Conservation (phyloP, 805 yeast genomes). For the Teunomyces barrocoloradensis region DNA sequence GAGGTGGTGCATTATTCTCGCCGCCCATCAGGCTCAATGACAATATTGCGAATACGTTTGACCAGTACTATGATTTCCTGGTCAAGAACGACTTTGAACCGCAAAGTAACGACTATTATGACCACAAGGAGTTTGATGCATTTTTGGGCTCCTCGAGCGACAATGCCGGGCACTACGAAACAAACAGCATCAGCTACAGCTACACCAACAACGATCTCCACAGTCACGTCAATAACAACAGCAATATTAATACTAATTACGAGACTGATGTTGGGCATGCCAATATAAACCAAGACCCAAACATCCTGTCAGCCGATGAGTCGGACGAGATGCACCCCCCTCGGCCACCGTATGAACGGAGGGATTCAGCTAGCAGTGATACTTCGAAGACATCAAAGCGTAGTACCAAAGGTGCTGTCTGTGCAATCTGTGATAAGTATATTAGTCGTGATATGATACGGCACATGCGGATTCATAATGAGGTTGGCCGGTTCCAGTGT, state of each 20-base stretch:
- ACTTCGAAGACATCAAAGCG: slow-evolving; percentile 14
- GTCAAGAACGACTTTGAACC: neutral
- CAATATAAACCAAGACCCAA: neutral
- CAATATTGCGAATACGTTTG: neutral
- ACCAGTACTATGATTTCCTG: neutral
- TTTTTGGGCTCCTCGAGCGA: neutral
- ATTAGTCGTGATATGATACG: slow-evolving; percentile 41
- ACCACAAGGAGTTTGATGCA: neutral
- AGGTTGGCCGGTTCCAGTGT: slow-evolving; percentile 42
- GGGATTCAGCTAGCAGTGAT: slow-evolving; percentile 2
- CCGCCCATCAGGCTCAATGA: neutral
- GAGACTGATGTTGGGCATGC: neutral
- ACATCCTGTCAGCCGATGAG: neutral
- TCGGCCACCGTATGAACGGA: slow-evolving; percentile 14
- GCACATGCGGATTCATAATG: slow-evolving; percentile 44
- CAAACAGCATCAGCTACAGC: neutral
- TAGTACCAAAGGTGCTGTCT: slow-evolving; percentile 34
- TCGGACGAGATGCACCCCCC: neutral
- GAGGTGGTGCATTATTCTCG: neutral
- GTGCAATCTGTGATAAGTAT: slow-evolving; percentile 39
- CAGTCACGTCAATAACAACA: neutral
- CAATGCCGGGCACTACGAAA: neutral
- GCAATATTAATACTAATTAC: neutral
- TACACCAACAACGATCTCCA: neutral
- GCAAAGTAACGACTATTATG: neutral